A percentile compares a stretch with the other conserved stretches of the same genome.
These are phyloP conservation scores for Verticillium zaregamsianum DNA, from an alignment of 2,329 filamentous ascomycete genomes.

Conservation along the genomic window DNA sequence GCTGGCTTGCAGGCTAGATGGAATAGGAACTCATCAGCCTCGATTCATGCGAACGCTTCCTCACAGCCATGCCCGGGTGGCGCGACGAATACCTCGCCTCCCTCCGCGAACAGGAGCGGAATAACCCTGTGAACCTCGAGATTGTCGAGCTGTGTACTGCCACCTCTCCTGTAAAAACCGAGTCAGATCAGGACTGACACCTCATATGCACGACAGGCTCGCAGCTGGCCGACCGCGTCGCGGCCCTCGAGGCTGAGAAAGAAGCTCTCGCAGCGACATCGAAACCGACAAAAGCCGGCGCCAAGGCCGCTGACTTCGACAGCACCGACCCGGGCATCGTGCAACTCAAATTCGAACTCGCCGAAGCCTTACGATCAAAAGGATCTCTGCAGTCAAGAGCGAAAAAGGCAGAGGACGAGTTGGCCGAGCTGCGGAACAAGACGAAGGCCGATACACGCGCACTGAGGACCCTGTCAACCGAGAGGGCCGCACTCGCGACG, in stretches of 20 bases:
- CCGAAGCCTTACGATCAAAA: conserved; percentile 71
- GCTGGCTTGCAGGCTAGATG: neutral
- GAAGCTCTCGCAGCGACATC: conserved; percentile 29
- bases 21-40: conserved; percentile 2
- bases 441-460: conserved; percentile 55
- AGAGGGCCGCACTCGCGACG: conserved; percentile 57
- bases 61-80: conserved; percentile 59
- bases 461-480: conserved; percentile 58
- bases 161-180: neutral
- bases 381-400: conserved; percentile 63
- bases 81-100: conserved; percentile 75
- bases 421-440: conserved; percentile 58
- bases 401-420: conserved; percentile 57
- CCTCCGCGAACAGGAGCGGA: conserved; percentile 67
- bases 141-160: conserved; percentile 75
- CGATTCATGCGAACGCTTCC: neutral
- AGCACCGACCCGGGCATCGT: conserved; percentile 28
- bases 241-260: conserved; percentile 57
- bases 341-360: conserved; percentile 65
- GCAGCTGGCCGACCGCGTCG: conserved; percentile 62
- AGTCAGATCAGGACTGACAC: conserved; percentile 1
- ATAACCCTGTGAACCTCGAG: conserved; percentile 55
- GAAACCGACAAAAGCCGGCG: conserved; percentile 18
- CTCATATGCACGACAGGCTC: conserved; percentile 45
- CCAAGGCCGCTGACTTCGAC: conserved; percentile 10